phyloP scores from a whole-genome alignment of 2,329 filamentous ascomycete species.

The Colletotrichum neosansevieriae region DNA sequence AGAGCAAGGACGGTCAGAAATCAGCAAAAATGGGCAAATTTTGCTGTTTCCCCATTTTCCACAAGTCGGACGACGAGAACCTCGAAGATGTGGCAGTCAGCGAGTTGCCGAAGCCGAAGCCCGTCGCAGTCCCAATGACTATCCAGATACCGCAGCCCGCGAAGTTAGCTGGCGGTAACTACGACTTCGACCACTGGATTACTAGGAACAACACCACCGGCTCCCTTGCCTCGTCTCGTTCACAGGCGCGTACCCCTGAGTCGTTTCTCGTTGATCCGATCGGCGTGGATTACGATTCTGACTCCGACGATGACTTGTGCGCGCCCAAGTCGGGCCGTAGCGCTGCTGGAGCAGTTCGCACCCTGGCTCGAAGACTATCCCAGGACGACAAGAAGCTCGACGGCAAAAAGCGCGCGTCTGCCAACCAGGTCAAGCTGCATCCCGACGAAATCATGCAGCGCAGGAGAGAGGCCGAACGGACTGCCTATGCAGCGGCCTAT shows the following conservation, averaged over 20 bases:
- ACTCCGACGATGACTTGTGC: constrained; percentile 25
- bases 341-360: constrained; percentile 61
- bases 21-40: constrained; percentile 19
- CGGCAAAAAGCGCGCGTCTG: constrained; percentile 8
- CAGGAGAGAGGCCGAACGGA: background rate
- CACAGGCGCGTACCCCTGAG: constrained; percentile 23
- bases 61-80: background rate
- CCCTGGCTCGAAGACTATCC: constrained; percentile 60
- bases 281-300: constrained; percentile 29
- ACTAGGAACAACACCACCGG: constrained; percentile 8
- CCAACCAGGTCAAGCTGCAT: background rate
- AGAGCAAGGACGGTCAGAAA: background rate
- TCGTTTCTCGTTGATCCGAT: constrained; percentile 24
- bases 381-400: constrained; percentile 53
- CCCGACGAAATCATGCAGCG: background rate
- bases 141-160: constrained; percentile 24
- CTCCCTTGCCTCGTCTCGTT: constrained; percentile 28
- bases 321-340: constrained; percentile 50
- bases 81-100: background rate
- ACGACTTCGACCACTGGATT: constrained; percentile 22
- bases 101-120: background rate
- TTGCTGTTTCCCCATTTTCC: constrained; percentile 12
- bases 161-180: constrained; percentile 25
- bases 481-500: constrained; percentile 13
- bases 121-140: background rate